Percentiles rank a stretch among this genome's conserved stretches.
phyloP scores from a whole-genome alignment of 1,284 basidiomycete genomes.

The Cryptococcus neoformans region DNA sequence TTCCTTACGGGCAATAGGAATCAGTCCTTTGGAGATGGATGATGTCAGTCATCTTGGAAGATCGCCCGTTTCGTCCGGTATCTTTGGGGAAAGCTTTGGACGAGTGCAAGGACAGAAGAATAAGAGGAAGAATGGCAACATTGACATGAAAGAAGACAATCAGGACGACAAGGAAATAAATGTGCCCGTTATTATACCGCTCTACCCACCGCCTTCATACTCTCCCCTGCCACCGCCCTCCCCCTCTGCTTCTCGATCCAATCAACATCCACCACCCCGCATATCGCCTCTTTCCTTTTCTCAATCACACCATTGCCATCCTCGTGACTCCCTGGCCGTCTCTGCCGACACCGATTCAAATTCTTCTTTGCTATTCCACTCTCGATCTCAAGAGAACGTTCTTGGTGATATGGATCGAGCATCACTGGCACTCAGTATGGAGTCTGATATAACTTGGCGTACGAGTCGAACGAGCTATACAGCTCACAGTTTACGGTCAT shows the following conservation, averaged over 20 bases:
- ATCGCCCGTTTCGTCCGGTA: background rate
- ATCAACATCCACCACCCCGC: background rate
- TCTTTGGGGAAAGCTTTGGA: no score
- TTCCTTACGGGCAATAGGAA: background rate
- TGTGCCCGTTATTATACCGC: background rate
- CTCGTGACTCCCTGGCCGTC: background rate
- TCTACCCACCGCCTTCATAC: background rate
- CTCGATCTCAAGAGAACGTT: no score
- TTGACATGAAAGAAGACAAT: no score
- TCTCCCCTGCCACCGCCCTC: background rate
- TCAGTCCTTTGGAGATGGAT: background rate
- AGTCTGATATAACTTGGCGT: background rate
- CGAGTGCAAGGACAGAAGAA: no score
- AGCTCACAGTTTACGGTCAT: background rate
- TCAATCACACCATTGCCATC: background rate
- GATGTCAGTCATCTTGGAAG: background rate
- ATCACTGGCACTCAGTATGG: constrained; percentile 6
- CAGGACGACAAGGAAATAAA: no score
- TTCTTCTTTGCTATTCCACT: background rate
- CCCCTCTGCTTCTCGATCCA: background rate
- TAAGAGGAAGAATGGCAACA: no score
- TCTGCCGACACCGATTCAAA: background rate
- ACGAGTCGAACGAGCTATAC: background rate
- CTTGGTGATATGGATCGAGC: background rate
- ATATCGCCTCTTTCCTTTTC: background rate